These are phyloP conservation scores for Tetracladium setigerum DNA, from an alignment of 495 filamentous ascomycete genomes.

Conservation along the genomic window DNA sequence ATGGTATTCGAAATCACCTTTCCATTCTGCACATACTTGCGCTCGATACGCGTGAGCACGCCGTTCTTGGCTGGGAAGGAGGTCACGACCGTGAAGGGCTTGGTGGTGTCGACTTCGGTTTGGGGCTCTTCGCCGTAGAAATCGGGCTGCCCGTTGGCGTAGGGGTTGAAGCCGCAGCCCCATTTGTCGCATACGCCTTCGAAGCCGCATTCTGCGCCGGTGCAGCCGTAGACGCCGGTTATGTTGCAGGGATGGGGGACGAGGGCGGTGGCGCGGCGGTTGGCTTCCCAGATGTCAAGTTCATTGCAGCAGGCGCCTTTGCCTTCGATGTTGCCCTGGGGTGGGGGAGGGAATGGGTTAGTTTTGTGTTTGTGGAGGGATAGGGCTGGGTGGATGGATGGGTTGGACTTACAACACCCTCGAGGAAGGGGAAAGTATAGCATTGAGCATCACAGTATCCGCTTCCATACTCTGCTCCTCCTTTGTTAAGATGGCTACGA, in stretches of 20 bases:
- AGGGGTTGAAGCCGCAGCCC: constrained; percentile 60
- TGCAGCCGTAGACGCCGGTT: constrained; percentile 38
- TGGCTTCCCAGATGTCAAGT: constrained; percentile 61
- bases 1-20: constrained; percentile 37
- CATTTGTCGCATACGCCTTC: constrained; percentile 54
- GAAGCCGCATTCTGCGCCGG: constrained; percentile 37
- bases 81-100: constrained; percentile 57
- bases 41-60: constrained; percentile 45
- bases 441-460: constrained; percentile 70
- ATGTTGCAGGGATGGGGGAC: constrained; percentile 51
- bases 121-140: constrained; percentile 48
- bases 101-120: constrained; percentile 48
- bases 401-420: constrained; percentile 38
- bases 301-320: constrained; percentile 50
- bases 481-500: constrained; percentile 45
- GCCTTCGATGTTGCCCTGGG: constrained; percentile 42
- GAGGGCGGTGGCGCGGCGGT: constrained; percentile 44
- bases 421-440: constrained; percentile 45
- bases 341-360: too few species aligned
- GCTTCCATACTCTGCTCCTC: constrained; percentile 56
- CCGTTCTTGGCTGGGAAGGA: constrained; percentile 53
- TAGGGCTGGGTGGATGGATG: too few species aligned
- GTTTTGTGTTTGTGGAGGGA: neutral
- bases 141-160: constrained; percentile 41
- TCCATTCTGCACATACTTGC: constrained; percentile 55